phyloP scores from a whole-genome alignment of 805 yeast genomes.

The Barnettozyma siamensis region DNA sequence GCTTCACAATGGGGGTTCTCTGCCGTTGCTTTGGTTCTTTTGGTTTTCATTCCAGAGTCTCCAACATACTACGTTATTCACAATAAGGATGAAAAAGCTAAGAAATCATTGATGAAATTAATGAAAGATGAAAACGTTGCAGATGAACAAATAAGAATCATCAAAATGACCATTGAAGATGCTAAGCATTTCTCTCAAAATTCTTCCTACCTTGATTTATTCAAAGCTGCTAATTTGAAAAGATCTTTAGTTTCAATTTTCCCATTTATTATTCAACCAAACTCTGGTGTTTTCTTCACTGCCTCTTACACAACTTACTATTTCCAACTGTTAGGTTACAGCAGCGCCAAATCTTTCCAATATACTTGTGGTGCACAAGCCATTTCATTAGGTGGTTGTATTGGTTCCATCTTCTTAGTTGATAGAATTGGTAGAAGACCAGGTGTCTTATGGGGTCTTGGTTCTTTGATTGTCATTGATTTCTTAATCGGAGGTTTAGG shows the following conservation, averaged over 20 bases:
- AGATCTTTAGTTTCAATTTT: conserved; percentile 34
- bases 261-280: conserved; percentile 34
- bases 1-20: conserved; percentile 18
- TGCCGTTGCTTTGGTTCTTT: conserved; percentile 22
- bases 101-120: conserved; percentile 22
- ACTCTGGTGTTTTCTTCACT: conserved; percentile 38
- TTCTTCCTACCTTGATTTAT: conserved; percentile 35
- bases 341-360: conserved; percentile 32
- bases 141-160: conserved; percentile 26
- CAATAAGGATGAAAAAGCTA: conserved; percentile 30
- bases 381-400: conserved; percentile 26
- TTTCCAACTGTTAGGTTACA: conserved; percentile 41
- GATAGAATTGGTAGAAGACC: conserved; percentile 26
- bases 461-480: conserved; percentile 18
- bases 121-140: conserved; percentile 16
- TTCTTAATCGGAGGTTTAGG: conserved; percentile 25
- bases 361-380: conserved; percentile 30
- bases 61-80: conserved; percentile 37
- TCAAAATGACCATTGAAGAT: conserved; percentile 25
- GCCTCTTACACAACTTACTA: conserved; percentile 44
- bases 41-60: conserved; percentile 35
- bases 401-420: conserved; percentile 25
- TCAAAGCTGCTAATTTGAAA: conserved; percentile 35
- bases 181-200: conserved; percentile 21
- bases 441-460: conserved; percentile 24